These are phyloP conservation scores for Mycosphaerella arachidis DNA, from an alignment of 2,329 filamentous ascomycete species.

Conservation along the genomic window DNA sequence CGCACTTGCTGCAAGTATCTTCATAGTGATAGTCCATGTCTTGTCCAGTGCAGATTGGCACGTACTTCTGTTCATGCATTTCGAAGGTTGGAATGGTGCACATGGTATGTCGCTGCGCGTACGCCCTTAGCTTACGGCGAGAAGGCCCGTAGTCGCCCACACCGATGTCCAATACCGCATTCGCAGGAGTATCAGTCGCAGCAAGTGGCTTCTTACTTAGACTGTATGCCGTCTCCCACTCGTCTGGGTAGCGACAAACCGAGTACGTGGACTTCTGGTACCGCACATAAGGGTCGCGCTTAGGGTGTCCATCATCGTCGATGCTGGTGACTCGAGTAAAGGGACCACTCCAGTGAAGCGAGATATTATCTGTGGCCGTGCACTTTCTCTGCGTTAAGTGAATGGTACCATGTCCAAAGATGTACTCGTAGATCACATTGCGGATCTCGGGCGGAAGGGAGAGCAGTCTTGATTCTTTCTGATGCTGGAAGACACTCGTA, in stretches of 20 bases:
- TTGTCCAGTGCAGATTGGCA: neutral
- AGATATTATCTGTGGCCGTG: neutral
- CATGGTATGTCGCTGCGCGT: neutral
- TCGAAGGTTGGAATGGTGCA: neutral
- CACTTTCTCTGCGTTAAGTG: neutral
- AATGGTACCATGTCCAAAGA: conserved; percentile 2
- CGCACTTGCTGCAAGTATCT: neutral
- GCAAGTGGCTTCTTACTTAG: neutral
- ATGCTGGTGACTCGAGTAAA: neutral
- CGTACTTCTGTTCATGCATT: neutral
- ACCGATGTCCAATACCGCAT: neutral
- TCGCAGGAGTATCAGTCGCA: neutral
- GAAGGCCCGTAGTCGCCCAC: neutral
- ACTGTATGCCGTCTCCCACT: neutral
- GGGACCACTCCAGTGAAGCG: neutral
- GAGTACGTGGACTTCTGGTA: neutral
- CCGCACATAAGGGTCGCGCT: neutral
- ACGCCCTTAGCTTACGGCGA: neutral
- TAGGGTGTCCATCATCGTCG: neutral
- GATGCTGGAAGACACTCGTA: neutral
- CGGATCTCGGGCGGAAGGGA: conserved; percentile 1
- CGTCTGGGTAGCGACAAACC: neutral
- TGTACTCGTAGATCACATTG: conserved; percentile 3
- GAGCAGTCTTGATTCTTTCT: neutral
- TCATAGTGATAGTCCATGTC: neutral